Percentiles rank a stretch among this genome's conserved stretches.
Evolutionary conservation across 2,329 filamentous ascomycete species (phyloP).

Genomic region (Lachnellula willkommii): DNA sequence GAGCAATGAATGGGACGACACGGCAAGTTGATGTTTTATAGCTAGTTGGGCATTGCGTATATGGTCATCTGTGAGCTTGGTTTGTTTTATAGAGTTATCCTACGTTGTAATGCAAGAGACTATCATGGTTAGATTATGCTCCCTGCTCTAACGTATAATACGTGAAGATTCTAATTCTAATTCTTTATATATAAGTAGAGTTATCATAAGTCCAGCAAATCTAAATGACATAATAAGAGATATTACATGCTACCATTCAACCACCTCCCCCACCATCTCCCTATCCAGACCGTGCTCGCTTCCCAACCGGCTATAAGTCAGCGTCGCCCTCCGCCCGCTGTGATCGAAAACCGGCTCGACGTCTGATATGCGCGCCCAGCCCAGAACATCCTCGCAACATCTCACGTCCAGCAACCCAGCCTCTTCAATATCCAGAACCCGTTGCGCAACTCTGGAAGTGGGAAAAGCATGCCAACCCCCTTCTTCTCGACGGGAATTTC

Average conservation of each 20-base stretch:
- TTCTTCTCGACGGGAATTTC: conserved; percentile 55
- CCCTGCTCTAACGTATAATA: no score
- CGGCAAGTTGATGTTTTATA: no score
- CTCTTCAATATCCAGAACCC: conserved; percentile 10
- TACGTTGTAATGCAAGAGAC: no score
- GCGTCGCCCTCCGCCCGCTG: neutral
- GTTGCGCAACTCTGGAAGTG: conserved; percentile 8
- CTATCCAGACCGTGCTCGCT: neutral
- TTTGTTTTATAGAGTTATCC: no score
- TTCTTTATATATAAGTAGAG: no score
- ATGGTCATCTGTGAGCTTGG: no score
- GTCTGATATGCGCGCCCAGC: neutral
- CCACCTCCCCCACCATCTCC: neutral
- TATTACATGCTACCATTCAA: neutral
- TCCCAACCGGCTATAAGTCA: neutral
- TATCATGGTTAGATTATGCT: no score
- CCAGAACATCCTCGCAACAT: neutral
- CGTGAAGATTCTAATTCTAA: no score
- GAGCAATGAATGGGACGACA: no score
- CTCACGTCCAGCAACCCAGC: neutral
- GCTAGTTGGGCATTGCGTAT: no score
- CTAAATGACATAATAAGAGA: no score
- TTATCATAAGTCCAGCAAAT: no score
- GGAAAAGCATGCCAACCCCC: conserved; percentile 54
- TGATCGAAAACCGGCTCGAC: neutral